Percentiles rank a stretch among this genome's conserved stretches.
Conservation (phyloP, 1,284 basidiomycete genomes). For the Trichosporon faecale region DNA sequence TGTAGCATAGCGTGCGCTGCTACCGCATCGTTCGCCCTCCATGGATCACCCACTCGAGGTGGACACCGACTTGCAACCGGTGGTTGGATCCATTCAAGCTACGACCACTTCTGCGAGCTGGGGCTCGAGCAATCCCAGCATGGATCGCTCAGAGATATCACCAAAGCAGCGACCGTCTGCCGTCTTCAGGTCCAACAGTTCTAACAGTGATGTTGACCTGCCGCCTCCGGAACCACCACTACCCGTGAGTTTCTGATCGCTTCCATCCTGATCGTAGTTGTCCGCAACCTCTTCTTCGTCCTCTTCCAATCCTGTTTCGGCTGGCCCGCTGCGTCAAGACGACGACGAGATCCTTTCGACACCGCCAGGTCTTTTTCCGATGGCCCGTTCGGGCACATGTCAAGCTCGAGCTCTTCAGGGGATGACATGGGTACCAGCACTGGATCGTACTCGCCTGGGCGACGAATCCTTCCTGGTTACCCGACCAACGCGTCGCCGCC, state of each 20-base stretch:
- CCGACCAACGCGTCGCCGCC: not conserved
- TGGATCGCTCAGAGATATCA: conserved; percentile 14
- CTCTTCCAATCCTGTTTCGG: conserved; percentile 33
- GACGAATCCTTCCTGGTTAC: not conserved
- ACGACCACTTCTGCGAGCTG: not conserved
- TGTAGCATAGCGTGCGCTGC: not conserved
- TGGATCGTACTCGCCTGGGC: not conserved
- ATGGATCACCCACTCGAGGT: conserved; percentile 13
- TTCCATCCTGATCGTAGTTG: conserved; percentile 22
- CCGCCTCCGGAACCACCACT: not conserved
- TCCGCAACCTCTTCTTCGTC: conserved; percentile 41
- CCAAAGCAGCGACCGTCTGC: conserved; percentile 11
- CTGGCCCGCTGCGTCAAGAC: conserved; percentile 25
- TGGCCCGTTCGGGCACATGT: conserved; percentile 37
- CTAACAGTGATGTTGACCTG: not conserved
- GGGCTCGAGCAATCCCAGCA: conserved; percentile 18
- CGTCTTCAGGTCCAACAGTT: not conserved
- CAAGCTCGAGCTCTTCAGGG: conserved; percentile 22
- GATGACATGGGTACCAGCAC: conserved; percentile 20
- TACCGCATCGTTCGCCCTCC: not conserved
- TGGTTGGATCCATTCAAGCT: not conserved
- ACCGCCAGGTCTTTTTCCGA: conserved; percentile 34
- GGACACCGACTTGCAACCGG: conserved; percentile 13
- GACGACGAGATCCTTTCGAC: conserved; percentile 41
- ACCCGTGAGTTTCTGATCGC: conserved; percentile 2